Conservation (phyloP, 2,329 filamentous ascomycete genomes). For the Epicoccum nigrum region DNA sequence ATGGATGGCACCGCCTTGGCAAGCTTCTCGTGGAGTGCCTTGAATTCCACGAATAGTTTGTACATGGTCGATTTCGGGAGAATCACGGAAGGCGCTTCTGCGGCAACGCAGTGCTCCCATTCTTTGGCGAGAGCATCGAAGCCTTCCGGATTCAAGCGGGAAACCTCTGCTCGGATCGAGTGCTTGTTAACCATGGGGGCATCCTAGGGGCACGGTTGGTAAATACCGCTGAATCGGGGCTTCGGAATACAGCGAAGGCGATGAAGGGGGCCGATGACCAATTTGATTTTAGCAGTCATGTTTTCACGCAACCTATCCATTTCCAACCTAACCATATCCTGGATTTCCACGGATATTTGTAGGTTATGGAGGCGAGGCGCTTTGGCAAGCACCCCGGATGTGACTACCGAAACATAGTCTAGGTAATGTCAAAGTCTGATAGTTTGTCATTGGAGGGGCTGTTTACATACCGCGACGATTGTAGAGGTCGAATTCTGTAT, state of each 20-base stretch:
- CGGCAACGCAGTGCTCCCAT: slow-evolving; percentile 30
- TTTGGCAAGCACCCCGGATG: slow-evolving; percentile 40
- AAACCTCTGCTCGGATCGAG: too few relatives aligned
- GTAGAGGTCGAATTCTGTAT: slow-evolving; percentile 47
- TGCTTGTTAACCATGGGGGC: slow-evolving; percentile 32
- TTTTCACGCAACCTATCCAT: too few relatives aligned
- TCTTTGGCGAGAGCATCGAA: slow-evolving; percentile 30
- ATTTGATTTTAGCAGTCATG: slow-evolving; percentile 36
- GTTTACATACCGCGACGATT: slow-evolving; percentile 36
- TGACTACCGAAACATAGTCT: slow-evolving; percentile 42
- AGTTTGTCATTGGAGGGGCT: background rate
- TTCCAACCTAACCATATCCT: too few relatives aligned
- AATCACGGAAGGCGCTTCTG: slow-evolving; percentile 10
- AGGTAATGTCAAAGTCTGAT: background rate
- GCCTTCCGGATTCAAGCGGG: too few relatives aligned
- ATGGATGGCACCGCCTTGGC: too few relatives aligned
- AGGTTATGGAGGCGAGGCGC: slow-evolving; percentile 37
- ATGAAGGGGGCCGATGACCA: slow-evolving; percentile 38
- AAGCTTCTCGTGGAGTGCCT: slow-evolving; percentile 38
- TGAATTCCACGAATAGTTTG: slow-evolving; percentile 43
- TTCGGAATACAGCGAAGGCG: slow-evolving; percentile 39
- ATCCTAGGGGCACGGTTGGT: slow-evolving; percentile 6
- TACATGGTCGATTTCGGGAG: slow-evolving; percentile 32
- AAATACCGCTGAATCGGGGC: slow-evolving; percentile 29
- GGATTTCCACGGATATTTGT: slow-evolving; percentile 36